Evolutionary conservation across 805 yeast genomes (phyloP), one percentile per base, ranked within the genome.

Genomic region (Teunomyces atbi): DNA sequence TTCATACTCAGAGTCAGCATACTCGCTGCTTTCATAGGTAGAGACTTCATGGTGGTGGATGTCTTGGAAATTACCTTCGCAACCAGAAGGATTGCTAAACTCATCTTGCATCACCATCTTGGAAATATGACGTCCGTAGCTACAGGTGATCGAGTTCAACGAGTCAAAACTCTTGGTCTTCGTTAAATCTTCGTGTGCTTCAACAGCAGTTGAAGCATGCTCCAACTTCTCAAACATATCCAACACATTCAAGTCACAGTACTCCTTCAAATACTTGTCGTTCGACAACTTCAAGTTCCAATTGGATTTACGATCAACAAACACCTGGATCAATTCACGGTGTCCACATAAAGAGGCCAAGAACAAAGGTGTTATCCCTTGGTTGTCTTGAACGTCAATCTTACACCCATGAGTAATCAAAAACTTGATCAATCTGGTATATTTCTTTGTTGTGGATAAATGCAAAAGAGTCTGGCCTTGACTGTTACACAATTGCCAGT

Each of bases 391-490:
- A 40, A 76, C 71, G 63, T 89, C 91, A 37, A 84, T 74, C 57
- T 84, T 79, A 60, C 82, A 78, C 1, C 84, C 84, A 56, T 48
- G 89, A 68, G 80, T 81, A 3, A 91, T 69, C 57, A 94, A 74
- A 21, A 83, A 83, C 19, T 77, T 68, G 13, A 81, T 78, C 45
- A 94, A 73, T 28, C 77, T 74, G 35, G 69, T 63, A 57, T 88
- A 87, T 16, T 92, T 92, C 59, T 84, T 82, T 48, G 87, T 62
- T 8, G 90, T 77, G 1, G 98, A 90, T 50, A 94, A 73, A 65
- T 94, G 99, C 43, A 94, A 69, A 74, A 94, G 73, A 0, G 95
- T 83, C 62, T 94, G 97, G 12, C 97, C 96, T 59, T 88, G 88
- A 23, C 67, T 52, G 48, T 91, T 94, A 56, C 90, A 82, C 53